phyloP scores from a whole-genome alignment of 495 filamentous ascomycete species.

The Penicillium parvum region DNA sequence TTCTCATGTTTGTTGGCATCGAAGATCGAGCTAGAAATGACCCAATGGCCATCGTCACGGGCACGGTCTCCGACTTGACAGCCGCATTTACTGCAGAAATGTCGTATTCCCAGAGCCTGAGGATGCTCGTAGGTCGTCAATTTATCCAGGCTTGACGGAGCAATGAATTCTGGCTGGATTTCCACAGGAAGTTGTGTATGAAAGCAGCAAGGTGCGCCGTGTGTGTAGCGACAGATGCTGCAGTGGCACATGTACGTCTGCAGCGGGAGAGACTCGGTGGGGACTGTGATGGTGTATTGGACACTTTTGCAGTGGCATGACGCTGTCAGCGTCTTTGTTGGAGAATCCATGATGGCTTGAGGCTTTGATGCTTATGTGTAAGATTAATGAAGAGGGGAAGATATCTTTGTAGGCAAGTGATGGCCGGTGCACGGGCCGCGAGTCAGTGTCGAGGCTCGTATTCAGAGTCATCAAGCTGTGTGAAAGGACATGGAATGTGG shows the following conservation, averaged over 20 bases:
- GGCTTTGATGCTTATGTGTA: too few species aligned
- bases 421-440: too few species aligned
- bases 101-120: slow-evolving; percentile 8
- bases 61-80: slow-evolving; percentile 33
- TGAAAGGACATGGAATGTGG: too few species aligned
- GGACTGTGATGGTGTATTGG: slow-evolving; percentile 27
- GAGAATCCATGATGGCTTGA: background rate
- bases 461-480: too few species aligned
- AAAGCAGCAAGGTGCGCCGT: slow-evolving; percentile 53
- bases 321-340: slow-evolving; percentile 23
- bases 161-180: slow-evolving; percentile 25
- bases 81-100: slow-evolving; percentile 46
- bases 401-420: too few species aligned
- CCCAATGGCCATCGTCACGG: slow-evolving; percentile 11
- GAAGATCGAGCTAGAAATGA: slow-evolving; percentile 33
- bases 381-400: too few species aligned
- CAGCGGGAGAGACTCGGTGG: slow-evolving; percentile 22
- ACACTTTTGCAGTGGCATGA: slow-evolving; percentile 52
- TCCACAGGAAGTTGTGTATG: slow-evolving; percentile 43
- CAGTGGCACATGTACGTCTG: slow-evolving; percentile 58
- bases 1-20: slow-evolving; percentile 19
- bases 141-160: slow-evolving; percentile 21
- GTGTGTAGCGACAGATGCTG: slow-evolving; percentile 54
- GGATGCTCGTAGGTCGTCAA: slow-evolving; percentile 35
- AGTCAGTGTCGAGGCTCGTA: too few species aligned